Evolutionary conservation across 2,329 filamentous ascomycete species (phyloP).

Genomic region (Cordyceps pruinosa): DNA sequence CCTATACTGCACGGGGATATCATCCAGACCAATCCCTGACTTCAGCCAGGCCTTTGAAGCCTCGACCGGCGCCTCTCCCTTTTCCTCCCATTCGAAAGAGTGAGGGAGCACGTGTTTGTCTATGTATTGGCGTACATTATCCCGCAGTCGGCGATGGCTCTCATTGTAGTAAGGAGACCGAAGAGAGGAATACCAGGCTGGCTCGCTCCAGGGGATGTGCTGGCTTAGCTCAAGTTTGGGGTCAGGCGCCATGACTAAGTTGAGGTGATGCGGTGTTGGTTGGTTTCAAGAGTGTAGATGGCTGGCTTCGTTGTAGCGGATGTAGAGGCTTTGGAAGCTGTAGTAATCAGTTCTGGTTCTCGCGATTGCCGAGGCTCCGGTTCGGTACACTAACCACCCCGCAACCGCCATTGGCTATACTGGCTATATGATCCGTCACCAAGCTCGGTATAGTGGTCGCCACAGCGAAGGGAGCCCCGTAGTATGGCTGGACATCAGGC

Average conservation of each 20-base stretch:
- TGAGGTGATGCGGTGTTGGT: not conserved
- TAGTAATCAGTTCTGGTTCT: not conserved
- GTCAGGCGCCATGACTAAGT: constrained; percentile 15
- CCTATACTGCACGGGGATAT: constrained; percentile 31
- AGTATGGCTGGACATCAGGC: no score
- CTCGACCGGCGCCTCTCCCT: constrained; percentile 41
- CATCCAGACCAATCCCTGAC: constrained; percentile 32
- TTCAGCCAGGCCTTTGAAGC: constrained; percentile 31
- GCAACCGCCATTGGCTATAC: not conserved
- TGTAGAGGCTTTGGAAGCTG: not conserved
- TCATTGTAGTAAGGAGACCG: constrained; percentile 54
- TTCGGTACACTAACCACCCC: not conserved
- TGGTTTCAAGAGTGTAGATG: not conserved
- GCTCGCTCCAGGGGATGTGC: constrained; percentile 20
- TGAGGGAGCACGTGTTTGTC: constrained; percentile 51
- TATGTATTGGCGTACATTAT: constrained; percentile 50
- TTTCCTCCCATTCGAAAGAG: constrained; percentile 57
- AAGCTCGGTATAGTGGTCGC: no score
- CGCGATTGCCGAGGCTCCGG: not conserved
- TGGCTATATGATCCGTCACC: not conserved
- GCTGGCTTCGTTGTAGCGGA: not conserved
- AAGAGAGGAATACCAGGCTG: constrained; percentile 23
- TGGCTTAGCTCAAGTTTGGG: constrained; percentile 18
- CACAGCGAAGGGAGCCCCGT: no score
- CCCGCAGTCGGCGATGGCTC: constrained; percentile 52